Base-by-base conservation (phyloP, 2,329 filamentous ascomycete species). In the Pyricularia pennisetigena region DNA sequence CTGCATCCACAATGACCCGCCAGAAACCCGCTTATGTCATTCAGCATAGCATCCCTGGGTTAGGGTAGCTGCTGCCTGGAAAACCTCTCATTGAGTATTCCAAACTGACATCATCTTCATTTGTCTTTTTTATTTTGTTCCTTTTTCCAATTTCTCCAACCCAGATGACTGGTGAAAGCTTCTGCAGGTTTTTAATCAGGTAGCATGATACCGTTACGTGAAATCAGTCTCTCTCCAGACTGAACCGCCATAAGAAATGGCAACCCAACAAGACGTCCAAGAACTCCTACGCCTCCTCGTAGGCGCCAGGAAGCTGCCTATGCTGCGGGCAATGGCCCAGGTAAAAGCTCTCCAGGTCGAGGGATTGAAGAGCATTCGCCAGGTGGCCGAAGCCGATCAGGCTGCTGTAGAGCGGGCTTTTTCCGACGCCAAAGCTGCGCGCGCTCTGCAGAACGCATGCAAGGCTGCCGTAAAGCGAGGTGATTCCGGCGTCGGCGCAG, bases 251-350 rank as follows among this genome's bases (percentile, higher is more conserved):
- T 12, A 10, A 12, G 23, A 61, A 10, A 67, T 67, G 66, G 57
- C 66, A 14, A 79, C 82, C 1, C 84, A 87, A 70, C 81, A 85
- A 69, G 86, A 89, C 71, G 76, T 89, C 26, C 85, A 88, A 72
- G 86, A 87, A 73, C 81, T 89, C 20, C 79, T 89, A 67, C 85
- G 86, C 64, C 80, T 88, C 68, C 78, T 89, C 71, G 88, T 85
- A 3, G 80, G 74, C 28, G 70, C 82, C 64, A 84, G 85, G 67
- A 88, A 86, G 73, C 77, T 86, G 67, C 79, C 86, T 3, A 86
- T 88, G 78, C 80, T 88, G 75, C 82, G 82, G 67, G 86, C 86
- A 29, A 85, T 89, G 82, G 76, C 79, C 62, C 83, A 87, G 70
- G 80, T 88, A 69, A 87, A 85, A 74, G 80, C 83, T 3, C 79